Percentiles rank a stretch among this genome's conserved stretches.
These are phyloP conservation scores for Aspergillus tubingensis DNA, from an alignment of 2,329 filamentous ascomycete genomes.

Conservation along the genomic window DNA sequence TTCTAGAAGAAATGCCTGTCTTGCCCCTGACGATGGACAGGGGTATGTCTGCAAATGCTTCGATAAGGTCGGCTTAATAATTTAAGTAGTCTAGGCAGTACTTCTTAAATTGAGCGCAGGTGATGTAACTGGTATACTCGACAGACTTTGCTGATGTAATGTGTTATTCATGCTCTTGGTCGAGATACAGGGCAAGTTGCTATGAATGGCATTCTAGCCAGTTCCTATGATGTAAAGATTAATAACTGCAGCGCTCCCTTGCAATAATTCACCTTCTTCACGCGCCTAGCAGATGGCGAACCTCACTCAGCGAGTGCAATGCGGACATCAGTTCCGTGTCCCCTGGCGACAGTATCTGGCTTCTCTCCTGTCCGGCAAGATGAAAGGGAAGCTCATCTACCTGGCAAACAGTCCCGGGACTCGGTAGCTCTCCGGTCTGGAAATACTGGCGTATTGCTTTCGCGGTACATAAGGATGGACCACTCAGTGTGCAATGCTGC, in stretches of 20 bases:
- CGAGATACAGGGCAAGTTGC: background rate
- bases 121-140: too few species aligned
- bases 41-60: background rate
- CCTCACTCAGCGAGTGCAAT: background rate
- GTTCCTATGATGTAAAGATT: background rate
- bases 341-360: background rate
- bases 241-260: background rate
- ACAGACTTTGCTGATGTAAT: too few species aligned
- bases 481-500: constrained; percentile 5
- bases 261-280: background rate
- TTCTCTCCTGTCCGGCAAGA: background rate
- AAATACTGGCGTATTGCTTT: constrained; percentile 5
- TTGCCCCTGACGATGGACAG: background rate
- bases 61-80: too few species aligned
- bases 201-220: background rate
- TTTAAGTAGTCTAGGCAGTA: too few species aligned
- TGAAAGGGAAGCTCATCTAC: constrained; percentile 6
- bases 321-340: background rate
- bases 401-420: constrained; percentile 1
- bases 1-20: constrained; percentile 4
- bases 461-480: constrained; percentile 4
- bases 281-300: background rate
- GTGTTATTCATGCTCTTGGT: too few species aligned
- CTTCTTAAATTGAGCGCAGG: too few species aligned
- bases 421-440: constrained; percentile 5